Conservation (phyloP, 208 protist species). For the Leishmania major region DNA sequence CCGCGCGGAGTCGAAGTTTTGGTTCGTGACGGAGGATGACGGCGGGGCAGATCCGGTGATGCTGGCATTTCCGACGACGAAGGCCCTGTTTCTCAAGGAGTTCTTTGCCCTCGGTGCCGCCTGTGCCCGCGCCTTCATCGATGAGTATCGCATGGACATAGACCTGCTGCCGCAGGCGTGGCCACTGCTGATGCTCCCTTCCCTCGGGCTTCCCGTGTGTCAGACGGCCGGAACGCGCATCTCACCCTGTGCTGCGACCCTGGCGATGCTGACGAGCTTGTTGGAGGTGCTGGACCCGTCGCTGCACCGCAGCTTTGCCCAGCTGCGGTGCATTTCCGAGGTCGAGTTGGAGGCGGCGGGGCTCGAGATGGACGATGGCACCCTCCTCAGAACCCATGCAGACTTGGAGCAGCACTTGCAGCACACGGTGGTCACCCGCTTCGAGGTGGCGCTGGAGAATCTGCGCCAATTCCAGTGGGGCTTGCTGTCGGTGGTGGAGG, state of each 20-base stretch:
- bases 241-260: not conserved
- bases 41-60: constrained; percentile 19
- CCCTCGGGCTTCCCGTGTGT: constrained; percentile 16
- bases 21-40: constrained; percentile 71
- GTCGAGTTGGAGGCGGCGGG: constrained; percentile 54
- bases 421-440: constrained; percentile 36
- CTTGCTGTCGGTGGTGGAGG: constrained; percentile 63
- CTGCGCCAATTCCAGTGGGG: constrained; percentile 66
- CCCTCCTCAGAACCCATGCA: constrained; percentile 29
- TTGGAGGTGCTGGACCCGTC: constrained; percentile 57
- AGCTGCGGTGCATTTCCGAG: constrained; percentile 37
- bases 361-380: constrained; percentile 56
- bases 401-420: constrained; percentile 17
- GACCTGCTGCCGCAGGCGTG: constrained; percentile 57
- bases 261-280: constrained; percentile 18
- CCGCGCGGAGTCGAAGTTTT: constrained; percentile 39
- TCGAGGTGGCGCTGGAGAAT: constrained; percentile 53
- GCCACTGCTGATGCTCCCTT: constrained; percentile 40
- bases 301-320: constrained; percentile 47
- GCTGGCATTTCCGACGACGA: constrained; percentile 62
- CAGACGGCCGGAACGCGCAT: not conserved
- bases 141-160: constrained; percentile 77
- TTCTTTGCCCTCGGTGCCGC: constrained; percentile 82
- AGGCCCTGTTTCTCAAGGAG: constrained; percentile 40
- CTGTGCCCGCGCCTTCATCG: constrained; percentile 71